Evolutionary conservation across 1,284 basidiomycete species (phyloP), one percentile per base, ranked within the genome.

Genomic region (Lentinula novae-zelandiae): DNA sequence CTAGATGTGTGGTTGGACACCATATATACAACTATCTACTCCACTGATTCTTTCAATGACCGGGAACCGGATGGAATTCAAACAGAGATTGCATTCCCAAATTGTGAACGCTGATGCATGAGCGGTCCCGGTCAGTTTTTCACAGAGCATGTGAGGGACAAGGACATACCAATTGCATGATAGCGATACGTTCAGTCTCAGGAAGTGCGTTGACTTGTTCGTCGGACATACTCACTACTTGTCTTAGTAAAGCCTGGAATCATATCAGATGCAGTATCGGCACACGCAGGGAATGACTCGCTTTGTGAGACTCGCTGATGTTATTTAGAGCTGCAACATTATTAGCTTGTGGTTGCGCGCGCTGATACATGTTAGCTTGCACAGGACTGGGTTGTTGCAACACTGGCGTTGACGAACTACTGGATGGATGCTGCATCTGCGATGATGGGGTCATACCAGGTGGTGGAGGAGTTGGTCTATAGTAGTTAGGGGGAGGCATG

Each of bases 121-220:
- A 53, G 8, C 15, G 20, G 27, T 27, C 17, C 22, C 17, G 3
- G 36, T 52, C 8, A 20, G 17, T 17, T 27, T 57, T 5, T 39
- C 27, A 50, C 8, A 17, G 8, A 27, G 27, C 8, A 36, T 5
- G 12, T 12, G 15, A 34, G n/a, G 5, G 34, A 27, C 7, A 15
- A 22, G 40, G 15, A 78, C 88, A 63, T 65, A 94, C 93, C 72
- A 97, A 75, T 68, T 91, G 86, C 74, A 93, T 82, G 51, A 98
- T 93, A n/a, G 93, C 90, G 0, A 86, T 85, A 52, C 90, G 83
- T 67, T 98, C 95, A 2, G 84, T 80, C 1, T 92, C 88, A 22
- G 95, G 92, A 52, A 98, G 76, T 6, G 84, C 86, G 60, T 87
- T 88, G 68, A 99, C 92, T 74, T 98, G 95, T 53, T 94, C 93